Base-by-base conservation (phyloP, 1,139 yeast species). In the Entelexis paramagnoliae region DNA sequence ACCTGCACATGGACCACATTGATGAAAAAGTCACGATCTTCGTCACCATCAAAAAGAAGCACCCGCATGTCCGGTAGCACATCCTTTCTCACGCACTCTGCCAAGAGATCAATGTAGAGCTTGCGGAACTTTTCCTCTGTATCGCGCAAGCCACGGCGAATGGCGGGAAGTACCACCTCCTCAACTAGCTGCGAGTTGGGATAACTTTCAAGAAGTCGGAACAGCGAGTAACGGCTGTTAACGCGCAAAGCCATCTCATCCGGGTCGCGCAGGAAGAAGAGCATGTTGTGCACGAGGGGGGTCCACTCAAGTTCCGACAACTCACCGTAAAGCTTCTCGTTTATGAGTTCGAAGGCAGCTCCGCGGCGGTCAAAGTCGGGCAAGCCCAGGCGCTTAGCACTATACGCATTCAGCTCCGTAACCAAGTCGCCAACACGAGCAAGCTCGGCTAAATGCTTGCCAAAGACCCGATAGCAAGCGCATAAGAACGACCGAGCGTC, bases 1-100 rank as follows among this genome's bases (percentile, higher is more conserved):
- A 83, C 64, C 68, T 93, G 98, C 49, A 91, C 80, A 64, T 91
- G 96, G 56, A 76, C 76, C 42, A 93, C 74, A 62, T 88, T 88
- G 53, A 73, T 70, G 70, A 91, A 91, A 63, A 91, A 88, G 64
- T 86, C 81, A 1, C 88, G 83, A 61, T 87, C 96, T 46, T 83
- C 94, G 61, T 87, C 94, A 41, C 80, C 81, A 47, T 75, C 75
- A 60, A 72, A 76, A 1, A 83, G 68, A 48, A 91, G 70, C 1
- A 77, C 72, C 54, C 76, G 17, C 30, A 55, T 17, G 14, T 52
- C 33, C 2, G 52, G 48, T 4, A 54, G 19, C 1, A 50, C 46
- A 20, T 38, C 47, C 11, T 11, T 32, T 10, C 35, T 41, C n/a
- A 36, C 70, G 24, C 48, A 47, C 17, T 52, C 52, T 3, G 50